phyloP scores from a whole-genome alignment of 441 rosid genomes.

The Aquilaria agallochum region DNA sequence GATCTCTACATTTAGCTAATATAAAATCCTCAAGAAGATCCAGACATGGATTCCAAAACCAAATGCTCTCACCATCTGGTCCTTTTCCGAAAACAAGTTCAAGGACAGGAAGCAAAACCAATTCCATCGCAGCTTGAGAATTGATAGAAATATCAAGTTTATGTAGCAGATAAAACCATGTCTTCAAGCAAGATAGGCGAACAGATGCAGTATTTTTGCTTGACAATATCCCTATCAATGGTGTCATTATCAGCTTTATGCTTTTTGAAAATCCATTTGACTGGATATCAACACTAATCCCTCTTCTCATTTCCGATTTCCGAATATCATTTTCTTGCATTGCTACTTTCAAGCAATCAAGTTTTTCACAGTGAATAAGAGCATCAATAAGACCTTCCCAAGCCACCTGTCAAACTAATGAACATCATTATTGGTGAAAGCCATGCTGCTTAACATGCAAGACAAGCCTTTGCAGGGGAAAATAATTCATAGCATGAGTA shows the following conservation, averaged over 20 bases:
- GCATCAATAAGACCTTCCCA: conserved; percentile 64
- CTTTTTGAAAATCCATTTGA: conserved; percentile 30
- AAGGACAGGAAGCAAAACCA: conserved; percentile 41
- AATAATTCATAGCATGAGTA: too few relatives aligned
- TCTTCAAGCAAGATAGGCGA: conserved; percentile 42
- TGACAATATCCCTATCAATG: conserved; percentile 34
- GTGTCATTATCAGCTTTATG: conserved; percentile 52
- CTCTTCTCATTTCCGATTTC: conserved; percentile 11
- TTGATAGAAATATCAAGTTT: conserved; percentile 40
- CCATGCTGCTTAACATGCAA: conserved; percentile 2
- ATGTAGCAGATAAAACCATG: conserved; percentile 56
- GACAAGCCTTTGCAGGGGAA: background rate
- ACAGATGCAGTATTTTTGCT: conserved; percentile 41
- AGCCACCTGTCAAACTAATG: conserved; percentile 38
- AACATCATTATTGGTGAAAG: conserved; percentile 3
- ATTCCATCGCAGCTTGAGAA: conserved; percentile 23
- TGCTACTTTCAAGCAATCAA: conserved; percentile 14
- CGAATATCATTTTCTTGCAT: conserved; percentile 18
- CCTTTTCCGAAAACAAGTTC: conserved; percentile 36
- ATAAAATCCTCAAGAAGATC: conserved; percentile 40
- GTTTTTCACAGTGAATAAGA: conserved; percentile 22
- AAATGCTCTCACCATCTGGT: conserved; percentile 23
- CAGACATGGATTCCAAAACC: conserved; percentile 43
- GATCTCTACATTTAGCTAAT: conserved; percentile 25
- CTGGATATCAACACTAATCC: conserved; percentile 19